A percentile compares a stretch with the other conserved stretches of the same genome.
These are phyloP conservation scores for Gossypium davidsonii DNA, from an alignment of 441 rosid species.

Conservation along the genomic window DNA sequence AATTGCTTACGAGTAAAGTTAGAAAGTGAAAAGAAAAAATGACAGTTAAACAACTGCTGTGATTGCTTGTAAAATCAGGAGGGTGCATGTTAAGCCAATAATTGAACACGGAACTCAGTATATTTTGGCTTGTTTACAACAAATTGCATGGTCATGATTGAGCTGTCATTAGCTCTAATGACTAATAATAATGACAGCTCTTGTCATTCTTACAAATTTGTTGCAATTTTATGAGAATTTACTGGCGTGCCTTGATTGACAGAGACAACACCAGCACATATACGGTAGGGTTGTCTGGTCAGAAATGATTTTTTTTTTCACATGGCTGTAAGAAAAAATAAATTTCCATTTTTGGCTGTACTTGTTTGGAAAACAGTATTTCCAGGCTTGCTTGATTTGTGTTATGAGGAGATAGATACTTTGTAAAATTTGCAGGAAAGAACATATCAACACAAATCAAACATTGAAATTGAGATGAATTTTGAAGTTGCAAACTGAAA, in stretches of 20 bases:
- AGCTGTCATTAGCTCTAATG: conserved; percentile 27
- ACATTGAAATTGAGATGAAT: background rate
- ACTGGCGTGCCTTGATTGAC: conserved; percentile 16
- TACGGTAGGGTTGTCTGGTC: conserved; percentile 18
- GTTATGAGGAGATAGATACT: too few relatives aligned
- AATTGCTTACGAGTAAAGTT: conserved; percentile 5
- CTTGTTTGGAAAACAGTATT: background rate
- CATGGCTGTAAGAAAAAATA: conserved; percentile 12
- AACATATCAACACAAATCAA: conserved; percentile 1
- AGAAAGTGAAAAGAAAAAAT: background rate
- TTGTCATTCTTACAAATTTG: conserved; percentile 10
- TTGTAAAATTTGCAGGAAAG: background rate
- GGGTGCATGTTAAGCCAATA: background rate
- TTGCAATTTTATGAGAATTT: conserved; percentile 14
- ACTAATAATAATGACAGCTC: conserved; percentile 10
- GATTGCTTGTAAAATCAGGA: background rate
- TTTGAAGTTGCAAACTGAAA: background rate
- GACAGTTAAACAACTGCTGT: conserved; percentile 24
- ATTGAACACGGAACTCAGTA: conserved; percentile 2
- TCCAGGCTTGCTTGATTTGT: background rate
- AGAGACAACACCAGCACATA: conserved; percentile 24
- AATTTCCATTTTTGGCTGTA: background rate
- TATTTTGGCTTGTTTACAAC: background rate
- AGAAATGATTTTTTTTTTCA: conserved; percentile 17
- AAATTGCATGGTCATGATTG: conserved; percentile 14